Conservation (phyloP, 805 yeast genomes). For the Myxozyma lipomycoides region DNA sequence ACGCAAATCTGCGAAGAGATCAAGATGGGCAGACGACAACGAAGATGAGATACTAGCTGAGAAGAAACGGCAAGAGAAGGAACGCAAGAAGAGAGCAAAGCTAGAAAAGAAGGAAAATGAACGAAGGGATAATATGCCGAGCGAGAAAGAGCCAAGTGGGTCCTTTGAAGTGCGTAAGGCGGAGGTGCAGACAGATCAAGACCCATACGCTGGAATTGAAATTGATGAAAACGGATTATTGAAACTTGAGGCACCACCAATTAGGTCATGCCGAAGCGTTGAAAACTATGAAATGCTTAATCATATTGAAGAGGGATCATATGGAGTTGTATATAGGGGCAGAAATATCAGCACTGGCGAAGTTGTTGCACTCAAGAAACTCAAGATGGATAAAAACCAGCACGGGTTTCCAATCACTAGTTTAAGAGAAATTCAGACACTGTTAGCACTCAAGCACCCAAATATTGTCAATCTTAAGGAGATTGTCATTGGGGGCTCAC, state of each 20-base stretch:
- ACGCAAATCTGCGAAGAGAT: constrained; percentile 6
- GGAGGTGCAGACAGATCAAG: not conserved
- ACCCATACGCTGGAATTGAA: not conserved
- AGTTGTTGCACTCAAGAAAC: constrained; percentile 58
- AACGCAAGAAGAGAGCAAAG: constrained; percentile 17
- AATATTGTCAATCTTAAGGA: constrained; percentile 53
- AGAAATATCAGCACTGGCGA: constrained; percentile 42
- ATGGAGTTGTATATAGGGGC: constrained; percentile 60
- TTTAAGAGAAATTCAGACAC: constrained; percentile 58
- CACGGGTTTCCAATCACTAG: constrained; percentile 68
- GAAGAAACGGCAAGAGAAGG: constrained; percentile 9
- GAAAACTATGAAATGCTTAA: constrained; percentile 31
- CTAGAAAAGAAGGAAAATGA: constrained; percentile 8
- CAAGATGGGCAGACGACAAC: constrained; percentile 26
- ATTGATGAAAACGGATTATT: constrained; percentile 7
- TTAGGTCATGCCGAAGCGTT: constrained; percentile 22
- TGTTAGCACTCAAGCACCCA: constrained; percentile 48
- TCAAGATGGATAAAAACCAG: constrained; percentile 42
- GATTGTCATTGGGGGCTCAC: constrained; percentile 45
- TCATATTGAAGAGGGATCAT: constrained; percentile 39
- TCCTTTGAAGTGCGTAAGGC: not conserved
- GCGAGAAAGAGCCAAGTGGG: not conserved
- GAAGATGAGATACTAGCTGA: constrained; percentile 10
- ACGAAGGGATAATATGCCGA: not conserved
- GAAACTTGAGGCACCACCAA: constrained; percentile 3